Base-by-base conservation (phyloP, 345 rosid species). In the Cochlearia excelsa region DNA sequence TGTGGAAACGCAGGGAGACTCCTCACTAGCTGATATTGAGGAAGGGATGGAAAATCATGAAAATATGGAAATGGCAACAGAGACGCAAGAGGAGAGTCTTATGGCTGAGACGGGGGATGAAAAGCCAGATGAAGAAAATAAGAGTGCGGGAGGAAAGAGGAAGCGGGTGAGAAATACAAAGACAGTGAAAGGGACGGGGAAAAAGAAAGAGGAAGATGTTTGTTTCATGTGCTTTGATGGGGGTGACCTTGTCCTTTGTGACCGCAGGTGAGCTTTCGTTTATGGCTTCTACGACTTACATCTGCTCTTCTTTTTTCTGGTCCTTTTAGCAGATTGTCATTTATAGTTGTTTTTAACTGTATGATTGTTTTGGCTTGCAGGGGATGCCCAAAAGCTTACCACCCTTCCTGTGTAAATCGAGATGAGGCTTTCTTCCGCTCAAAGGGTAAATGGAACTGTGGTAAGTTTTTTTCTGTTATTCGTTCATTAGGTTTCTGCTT, bases 341-440 rank as follows among this genome's bases (percentile, higher is more conserved):
- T 27, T 40, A 16, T 40, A 59, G 33, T 54, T 47, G 10, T 59
- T 59, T 46, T 16, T 43, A 1, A 38, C 29, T 29, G 40, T 39
- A 9, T 33, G 63, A 59, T 41, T 41, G 3, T 66, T 43, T 60
- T 47, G 57, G 34, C 26, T 46, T 67, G 48, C 62, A 94, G 99
- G 96, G 97, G 97, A 11, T 94, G 99, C 63, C 96, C 99, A 11
- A 94, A 94, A 83, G 99, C 95, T 29, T 94, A 94, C 68, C 99
- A 94, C 67, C 80, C 96, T 51, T 52, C 95, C 23, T 94, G 99
- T 70, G 92, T 94, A 69, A 81, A 84, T 68, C 88, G 83, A 40
- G 99, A 94, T 48, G 97, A 87, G 52, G 86, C 87, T 30, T 94
- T 90, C 77, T 94, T 94, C 73, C 88, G 63, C 60, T 46, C 95